These are phyloP conservation scores for Verticillium dahliae DNA, from an alignment of 2,329 filamentous ascomycete species.

Conservation along the genomic window DNA sequence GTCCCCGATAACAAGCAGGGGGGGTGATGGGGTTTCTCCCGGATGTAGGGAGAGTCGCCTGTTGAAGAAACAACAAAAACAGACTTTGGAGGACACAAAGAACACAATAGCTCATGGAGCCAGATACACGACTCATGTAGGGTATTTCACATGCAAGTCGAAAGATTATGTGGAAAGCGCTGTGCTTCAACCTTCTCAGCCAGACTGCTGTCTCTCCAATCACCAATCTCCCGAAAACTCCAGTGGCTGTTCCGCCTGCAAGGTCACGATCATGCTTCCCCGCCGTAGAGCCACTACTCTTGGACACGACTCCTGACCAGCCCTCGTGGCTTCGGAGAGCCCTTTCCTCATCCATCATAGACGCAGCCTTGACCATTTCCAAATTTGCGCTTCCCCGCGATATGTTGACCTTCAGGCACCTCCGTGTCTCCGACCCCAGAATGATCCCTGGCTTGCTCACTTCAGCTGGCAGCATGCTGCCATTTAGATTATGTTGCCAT, in stretches of 20 bases:
- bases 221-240: not conserved
- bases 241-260: not conserved
- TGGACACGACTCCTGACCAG: not conserved
- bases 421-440: not conserved
- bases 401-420: not conserved
- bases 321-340: not conserved
- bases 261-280: not conserved
- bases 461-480: conserved; percentile 5
- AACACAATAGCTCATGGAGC: no score
- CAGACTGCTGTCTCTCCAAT: not conserved
- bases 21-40: not conserved
- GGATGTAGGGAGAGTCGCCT: no score
- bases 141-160: not conserved
- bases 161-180: not conserved
- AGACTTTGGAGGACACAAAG: no score
- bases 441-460: not conserved
- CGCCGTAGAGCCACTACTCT: not conserved
- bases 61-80: no score
- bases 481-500: conserved; percentile 12
- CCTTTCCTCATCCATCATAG: not conserved
- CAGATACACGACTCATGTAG: not conserved
- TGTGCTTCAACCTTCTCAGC: not conserved
- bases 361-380: not conserved
- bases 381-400: not conserved
- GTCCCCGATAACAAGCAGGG: not conserved